phyloP scores from a whole-genome alignment of 1,139 yeast genomes.

The Yamadazyma sp. region DNA sequence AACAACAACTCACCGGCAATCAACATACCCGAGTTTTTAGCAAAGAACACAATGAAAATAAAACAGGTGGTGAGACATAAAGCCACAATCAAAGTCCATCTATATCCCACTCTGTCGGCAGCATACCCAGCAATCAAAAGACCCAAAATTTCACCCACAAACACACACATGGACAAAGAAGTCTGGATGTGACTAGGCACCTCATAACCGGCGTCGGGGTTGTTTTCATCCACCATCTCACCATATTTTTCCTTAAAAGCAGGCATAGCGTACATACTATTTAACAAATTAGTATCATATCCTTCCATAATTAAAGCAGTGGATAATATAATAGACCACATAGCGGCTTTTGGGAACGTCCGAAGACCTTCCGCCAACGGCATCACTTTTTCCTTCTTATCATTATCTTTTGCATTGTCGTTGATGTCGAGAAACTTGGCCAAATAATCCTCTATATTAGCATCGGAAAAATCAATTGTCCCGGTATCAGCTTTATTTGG shows the following conservation, averaged over 20 bases:
- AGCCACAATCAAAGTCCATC: slow-evolving; percentile 40
- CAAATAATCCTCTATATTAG: slow-evolving; percentile 33
- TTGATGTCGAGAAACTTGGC: slow-evolving; percentile 45
- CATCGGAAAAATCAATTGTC: slow-evolving; percentile 9
- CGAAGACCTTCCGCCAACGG: slow-evolving; percentile 40
- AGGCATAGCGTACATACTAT: slow-evolving; percentile 37
- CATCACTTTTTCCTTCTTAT: slow-evolving; percentile 42
- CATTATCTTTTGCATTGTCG: slow-evolving; percentile 39
- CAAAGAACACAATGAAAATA: slow-evolving; percentile 51
- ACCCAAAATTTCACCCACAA: slow-evolving; percentile 49
- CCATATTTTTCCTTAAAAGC: slow-evolving; percentile 39
- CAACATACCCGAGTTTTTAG: slow-evolving; percentile 38
- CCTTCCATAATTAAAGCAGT: slow-evolving; percentile 46
- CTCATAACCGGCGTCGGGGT: slow-evolving; percentile 29
- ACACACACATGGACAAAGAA: slow-evolving; percentile 42
- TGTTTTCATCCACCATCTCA: slow-evolving; percentile 15
- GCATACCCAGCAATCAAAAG: slow-evolving; percentile 42
- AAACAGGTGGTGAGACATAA: slow-evolving; percentile 35
- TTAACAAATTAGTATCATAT: slow-evolving; percentile 38
- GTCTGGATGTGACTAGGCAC: slow-evolving; percentile 51
- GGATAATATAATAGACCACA: slow-evolving; percentile 42
- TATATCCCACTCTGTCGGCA: slow-evolving; percentile 49
- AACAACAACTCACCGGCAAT: slow-evolving; percentile 46
- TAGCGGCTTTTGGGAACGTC: slow-evolving; percentile 41
- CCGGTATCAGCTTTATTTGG: not conserved